Evolutionary conservation across 441 rosid genomes (phyloP).

Genomic region (Geranium incanum): DNA sequence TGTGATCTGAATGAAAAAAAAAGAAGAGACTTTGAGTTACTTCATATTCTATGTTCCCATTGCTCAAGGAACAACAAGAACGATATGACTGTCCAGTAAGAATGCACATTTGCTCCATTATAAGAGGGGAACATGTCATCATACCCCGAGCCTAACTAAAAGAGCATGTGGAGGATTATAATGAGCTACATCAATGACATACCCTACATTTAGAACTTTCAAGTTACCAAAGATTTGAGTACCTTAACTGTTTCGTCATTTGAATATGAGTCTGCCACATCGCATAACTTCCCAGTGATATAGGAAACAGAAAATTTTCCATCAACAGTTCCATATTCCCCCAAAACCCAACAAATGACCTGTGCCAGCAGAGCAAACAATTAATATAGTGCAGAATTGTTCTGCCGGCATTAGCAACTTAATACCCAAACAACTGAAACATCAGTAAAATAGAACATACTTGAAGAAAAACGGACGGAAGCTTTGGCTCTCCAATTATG

Average conservation of each 20-base stretch:
- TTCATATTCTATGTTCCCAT: background rate
- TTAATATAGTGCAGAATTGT: constrained; percentile 15
- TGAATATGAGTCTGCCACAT: constrained; percentile 90
- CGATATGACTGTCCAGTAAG: background rate
- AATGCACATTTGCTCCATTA: background rate
- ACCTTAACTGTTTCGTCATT: constrained; percentile 91
- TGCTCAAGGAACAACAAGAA: background rate
- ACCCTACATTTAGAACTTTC: background rate
- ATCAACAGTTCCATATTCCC: constrained; percentile 90
- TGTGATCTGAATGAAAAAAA: background rate
- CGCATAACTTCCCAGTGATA: constrained; percentile 79
- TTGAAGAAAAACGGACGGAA: constrained; percentile 90
- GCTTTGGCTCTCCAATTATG: constrained; percentile 87
- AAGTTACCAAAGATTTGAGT: constrained; percentile 16
- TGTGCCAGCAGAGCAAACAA: constrained; percentile 29
- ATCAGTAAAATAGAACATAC: constrained; percentile 30
- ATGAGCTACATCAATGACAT: background rate
- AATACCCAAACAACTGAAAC: constrained; percentile 12
- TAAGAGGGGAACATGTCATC: background rate
- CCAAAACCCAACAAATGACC: constrained; percentile 96
- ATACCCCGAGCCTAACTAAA: background rate
- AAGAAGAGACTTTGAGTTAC: background rate
- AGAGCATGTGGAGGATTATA: background rate
- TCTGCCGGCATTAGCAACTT: background rate
- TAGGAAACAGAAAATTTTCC: constrained; percentile 76